Evolutionary conservation across 257 asterid genomes (phyloP).

Genomic region (Oldenlandia corymbosa): DNA sequence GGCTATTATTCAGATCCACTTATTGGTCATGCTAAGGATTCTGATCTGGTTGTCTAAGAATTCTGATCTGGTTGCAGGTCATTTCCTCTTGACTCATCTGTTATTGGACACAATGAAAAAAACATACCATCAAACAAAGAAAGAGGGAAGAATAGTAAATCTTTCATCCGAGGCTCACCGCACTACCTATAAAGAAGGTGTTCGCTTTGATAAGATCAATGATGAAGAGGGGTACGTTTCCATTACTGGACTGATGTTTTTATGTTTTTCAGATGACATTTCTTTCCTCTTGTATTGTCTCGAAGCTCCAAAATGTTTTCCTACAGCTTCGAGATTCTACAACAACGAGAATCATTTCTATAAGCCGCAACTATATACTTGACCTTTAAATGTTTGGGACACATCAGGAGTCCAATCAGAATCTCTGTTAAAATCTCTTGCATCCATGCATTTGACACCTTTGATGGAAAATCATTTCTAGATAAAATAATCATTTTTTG

Average conservation of each 20-base stretch:
- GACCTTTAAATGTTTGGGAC: background rate
- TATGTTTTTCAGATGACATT: background rate
- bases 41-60: background rate
- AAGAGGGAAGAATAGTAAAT: constrained; percentile 83
- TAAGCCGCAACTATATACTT: no score
- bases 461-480: background rate
- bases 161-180: constrained; percentile 73
- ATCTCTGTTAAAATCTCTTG: background rate
- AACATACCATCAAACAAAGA: constrained; percentile 51
- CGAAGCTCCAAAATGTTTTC: background rate
- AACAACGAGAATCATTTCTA: background rate
- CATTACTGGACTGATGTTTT: background rate
- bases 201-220: constrained; percentile 58
- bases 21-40: background rate
- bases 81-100: constrained; percentile 72
- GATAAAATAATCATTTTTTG: no score
- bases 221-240: constrained; percentile 44
- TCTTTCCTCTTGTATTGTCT: background rate
- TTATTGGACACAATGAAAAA: constrained; percentile 74
- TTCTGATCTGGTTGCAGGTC: constrained; percentile 48
- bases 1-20: background rate
- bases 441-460: background rate
- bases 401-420: background rate
- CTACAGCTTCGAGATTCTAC: background rate
- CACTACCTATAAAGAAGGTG: constrained; percentile 49